Evolutionary conservation across 2,329 filamentous ascomycete genomes (phyloP).

Genomic region (Blastomyces gilchristii): DNA sequence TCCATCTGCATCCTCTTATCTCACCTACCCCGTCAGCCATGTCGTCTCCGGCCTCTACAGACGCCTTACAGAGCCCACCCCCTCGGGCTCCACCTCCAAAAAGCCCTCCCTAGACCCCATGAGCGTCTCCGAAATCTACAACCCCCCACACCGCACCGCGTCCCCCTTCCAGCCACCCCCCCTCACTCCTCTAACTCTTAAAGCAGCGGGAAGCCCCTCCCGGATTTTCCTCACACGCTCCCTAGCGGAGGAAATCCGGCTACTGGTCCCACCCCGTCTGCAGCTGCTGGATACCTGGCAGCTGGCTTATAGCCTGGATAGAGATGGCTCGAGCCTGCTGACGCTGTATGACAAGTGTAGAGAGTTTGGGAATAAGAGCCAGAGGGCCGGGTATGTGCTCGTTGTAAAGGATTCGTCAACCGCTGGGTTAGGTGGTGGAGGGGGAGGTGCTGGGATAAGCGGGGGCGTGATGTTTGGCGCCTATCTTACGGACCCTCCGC

Average conservation of each 20-base stretch:
- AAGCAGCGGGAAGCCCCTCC: slow-evolving; percentile 49
- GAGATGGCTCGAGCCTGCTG: slow-evolving; percentile 76
- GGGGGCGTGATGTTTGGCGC: slow-evolving; percentile 64
- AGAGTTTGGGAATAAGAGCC: slow-evolving; percentile 51
- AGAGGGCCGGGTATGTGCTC: slow-evolving; percentile 75
- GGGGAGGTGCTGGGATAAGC: slow-evolving; percentile 7
- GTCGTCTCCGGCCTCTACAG: slow-evolving; percentile 56
- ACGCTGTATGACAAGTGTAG: slow-evolving; percentile 78
- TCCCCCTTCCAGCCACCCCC: slow-evolving; percentile 77
- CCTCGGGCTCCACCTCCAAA: slow-evolving; percentile 11
- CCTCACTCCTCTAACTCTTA: slow-evolving; percentile 65
- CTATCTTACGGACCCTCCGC: slow-evolving; percentile 82
- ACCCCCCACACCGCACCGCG: slow-evolving; percentile 50
- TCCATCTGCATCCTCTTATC: slow-evolving; percentile 37
- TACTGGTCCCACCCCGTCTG: slow-evolving; percentile 75
- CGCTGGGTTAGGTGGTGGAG: not conserved
- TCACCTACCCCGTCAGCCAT: slow-evolving; percentile 43
- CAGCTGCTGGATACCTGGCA: slow-evolving; percentile 82
- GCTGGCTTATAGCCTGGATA: slow-evolving; percentile 78
- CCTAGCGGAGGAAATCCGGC: slow-evolving; percentile 84
- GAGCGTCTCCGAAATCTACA: slow-evolving; percentile 45
- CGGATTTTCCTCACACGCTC: slow-evolving; percentile 56
- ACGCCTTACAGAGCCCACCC: slow-evolving; percentile 45
- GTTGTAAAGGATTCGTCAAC: slow-evolving; percentile 62
- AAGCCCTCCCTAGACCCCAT: slow-evolving; percentile 17